Evolutionary conservation across 208 protist species (phyloP), one percentile per base, ranked within the genome.

Genomic region (Acanthamoeba healyi): DNA sequence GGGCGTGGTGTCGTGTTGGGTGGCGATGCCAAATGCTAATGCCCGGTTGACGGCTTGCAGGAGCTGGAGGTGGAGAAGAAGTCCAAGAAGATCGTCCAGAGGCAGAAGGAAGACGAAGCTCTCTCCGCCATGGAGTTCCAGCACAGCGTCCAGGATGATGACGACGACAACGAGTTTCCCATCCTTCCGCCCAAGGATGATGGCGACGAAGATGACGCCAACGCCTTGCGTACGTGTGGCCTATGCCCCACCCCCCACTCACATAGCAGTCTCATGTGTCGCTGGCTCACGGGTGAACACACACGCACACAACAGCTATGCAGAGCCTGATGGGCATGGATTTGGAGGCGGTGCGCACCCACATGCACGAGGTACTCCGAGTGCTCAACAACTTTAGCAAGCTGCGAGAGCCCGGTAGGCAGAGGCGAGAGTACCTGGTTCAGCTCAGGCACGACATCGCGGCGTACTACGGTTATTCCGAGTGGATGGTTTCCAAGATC

Each of bases 401-500:
- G 26, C 34, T 86, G 29, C 26, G 61, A 40, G 87, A 99, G 92
- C 96, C 98, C 56, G 97, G 96, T n/a, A 96, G 95, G 26, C 95
- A 95, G 19, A 97, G 99, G 40, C 67, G 87, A n/a, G 98, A 99
- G 72, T 99, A 99, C 96, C 46, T 99, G 54, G 93, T 97, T 12
- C 94, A 98, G 40, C 97, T 99, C 2, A 96, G 95, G 32, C 67
- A 89, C 4, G 99, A 99, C 96, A 91, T 99, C 15, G 96, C 97
- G 36, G 95, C 96, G 49, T 98, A 99, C 79, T 99, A 99, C 96
- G 99, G 99, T 91, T 99, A 99, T 96, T 98, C 96, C 58, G 96
- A 98, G 15, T 99, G 98, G 70, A 95, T 99, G 9, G 98, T 99
- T 74, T 97, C 98, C 34, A 95, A 98, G 29, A 97, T 99, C 58